Conservation (phyloP, 192 early-diverging fungal species). For the Backusella luteola region DNA sequence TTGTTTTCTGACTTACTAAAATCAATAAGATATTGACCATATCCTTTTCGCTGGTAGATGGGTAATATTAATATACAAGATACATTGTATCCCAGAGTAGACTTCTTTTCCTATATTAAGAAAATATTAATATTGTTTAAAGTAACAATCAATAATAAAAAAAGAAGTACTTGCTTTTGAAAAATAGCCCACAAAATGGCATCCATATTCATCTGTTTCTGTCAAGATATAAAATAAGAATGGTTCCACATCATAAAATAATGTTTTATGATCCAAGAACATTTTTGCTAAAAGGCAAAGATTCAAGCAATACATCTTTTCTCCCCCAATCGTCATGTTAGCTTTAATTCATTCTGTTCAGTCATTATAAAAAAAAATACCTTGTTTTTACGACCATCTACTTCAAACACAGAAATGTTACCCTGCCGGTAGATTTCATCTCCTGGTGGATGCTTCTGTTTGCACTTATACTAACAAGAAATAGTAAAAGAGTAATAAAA, state of each 20-base stretch:
- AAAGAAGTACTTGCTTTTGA: conserved; percentile 59
- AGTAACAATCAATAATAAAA: not conserved
- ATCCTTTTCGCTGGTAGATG: conserved; percentile 82
- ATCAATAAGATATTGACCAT: conserved; percentile 88
- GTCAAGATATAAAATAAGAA: conserved; percentile 97
- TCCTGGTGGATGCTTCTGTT: conserved; percentile 84
- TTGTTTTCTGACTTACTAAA: conserved; percentile 60
- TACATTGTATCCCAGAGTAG: conserved; percentile 82
- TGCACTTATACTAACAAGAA: conserved; percentile 64
- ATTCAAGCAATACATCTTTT: conserved; percentile 92
- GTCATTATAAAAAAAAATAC: conserved; percentile 24
- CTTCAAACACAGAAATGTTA: conserved; percentile 91
- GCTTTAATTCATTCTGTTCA: not conserved
- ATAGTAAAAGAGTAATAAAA: not conserved
- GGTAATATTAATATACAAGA: conserved; percentile 91
- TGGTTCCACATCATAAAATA: conserved; percentile 97
- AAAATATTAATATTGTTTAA: not conserved
- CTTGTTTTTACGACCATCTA: conserved; percentile 97
- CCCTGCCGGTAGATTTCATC: conserved; percentile 95
- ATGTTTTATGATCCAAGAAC: conserved; percentile 97
- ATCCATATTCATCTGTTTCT: conserved; percentile 70
- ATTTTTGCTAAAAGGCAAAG: conserved; percentile 94
- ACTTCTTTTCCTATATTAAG: conserved; percentile 71
- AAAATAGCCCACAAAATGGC: conserved; percentile 96
- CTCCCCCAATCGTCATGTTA: not conserved